Base-by-base conservation (phyloP, 2,329 filamentous ascomycete species). In the Sporothrix schenckii region DNA sequence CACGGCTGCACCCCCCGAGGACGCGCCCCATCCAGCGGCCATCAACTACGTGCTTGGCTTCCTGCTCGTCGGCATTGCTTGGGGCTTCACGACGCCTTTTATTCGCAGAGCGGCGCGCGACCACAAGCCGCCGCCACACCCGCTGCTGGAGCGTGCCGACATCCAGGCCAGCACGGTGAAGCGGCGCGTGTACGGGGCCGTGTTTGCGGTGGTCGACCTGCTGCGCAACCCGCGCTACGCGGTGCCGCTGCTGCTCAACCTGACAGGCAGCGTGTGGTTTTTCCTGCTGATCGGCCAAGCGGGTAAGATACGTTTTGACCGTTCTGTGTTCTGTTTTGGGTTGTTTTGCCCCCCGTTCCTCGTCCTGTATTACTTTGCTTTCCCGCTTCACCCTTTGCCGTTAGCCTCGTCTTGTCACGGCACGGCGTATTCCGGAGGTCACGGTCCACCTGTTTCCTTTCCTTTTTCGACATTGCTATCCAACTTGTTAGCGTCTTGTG, bases 251-350 rank as follows among this genome's bases (percentile, higher is more conserved):
- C 81, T 97, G 68, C 81, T 97, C 71, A 98, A 98, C 78, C 81
- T 98, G 68, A 97, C 94, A 2, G 94, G 94, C 41, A 97, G 93
- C 77, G 86, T 97, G 69, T 98, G 94, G 94, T 98, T 98, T 81
- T 98, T 98, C 76, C 81, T 98, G 75, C 83, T 98, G 74, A 94
- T 98, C 80, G 94, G 94, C 7, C 88, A 95, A 79, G 94, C 94
- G 76, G 93, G 93, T 96, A 24, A 24, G 24, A 24, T 24, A 80
- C 75, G 91, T 86, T 71, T 39, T 6, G 34, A 34, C 34, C 7
- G 34, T 34, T 34, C 60, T 16, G 11, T 16, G 34, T 34, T 34
- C 60, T 16, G 11, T 16, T 13, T 9, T 44, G 11, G 41, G 41
- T 16, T 16, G 11, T 44, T 16, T 9, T 11, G 14, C 60, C 14